phyloP scores from a whole-genome alignment of 345 rosid species.

The Murraya paniculata region DNA sequence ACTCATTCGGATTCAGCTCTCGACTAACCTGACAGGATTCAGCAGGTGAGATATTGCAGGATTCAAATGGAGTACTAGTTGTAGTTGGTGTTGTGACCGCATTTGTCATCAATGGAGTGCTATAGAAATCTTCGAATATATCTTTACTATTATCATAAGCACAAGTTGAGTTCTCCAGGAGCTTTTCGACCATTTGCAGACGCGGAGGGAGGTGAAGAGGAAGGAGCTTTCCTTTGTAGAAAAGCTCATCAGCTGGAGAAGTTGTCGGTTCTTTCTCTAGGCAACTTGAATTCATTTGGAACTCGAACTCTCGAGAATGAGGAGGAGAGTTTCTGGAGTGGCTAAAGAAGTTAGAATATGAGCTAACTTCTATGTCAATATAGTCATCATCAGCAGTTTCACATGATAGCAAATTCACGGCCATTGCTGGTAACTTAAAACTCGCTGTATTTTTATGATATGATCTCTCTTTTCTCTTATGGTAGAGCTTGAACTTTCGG shows the following conservation, averaged over 20 bases:
- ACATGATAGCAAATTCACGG: constrained; percentile 32
- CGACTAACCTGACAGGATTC: constrained; percentile 71
- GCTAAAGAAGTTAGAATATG: constrained; percentile 46
- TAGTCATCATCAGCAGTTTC: constrained; percentile 75
- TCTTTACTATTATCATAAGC: constrained; percentile 9
- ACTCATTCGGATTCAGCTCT: constrained; percentile 69
- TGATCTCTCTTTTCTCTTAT: not conserved
- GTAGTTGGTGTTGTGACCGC: constrained; percentile 52
- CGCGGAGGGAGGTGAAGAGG: constrained; percentile 86
- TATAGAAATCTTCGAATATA: constrained; percentile 47
- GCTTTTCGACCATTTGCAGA: constrained; percentile 63
- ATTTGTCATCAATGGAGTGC: constrained; percentile 63
- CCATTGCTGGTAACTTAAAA: constrained; percentile 36
- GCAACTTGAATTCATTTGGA: constrained; percentile 65
- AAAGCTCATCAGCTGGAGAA: constrained; percentile 93
- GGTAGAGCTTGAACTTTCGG: not conserved
- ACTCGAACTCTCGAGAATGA: constrained; percentile 74
- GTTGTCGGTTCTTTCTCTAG: constrained; percentile 42
- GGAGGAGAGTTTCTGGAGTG: constrained; percentile 40
- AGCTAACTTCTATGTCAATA: constrained; percentile 84
- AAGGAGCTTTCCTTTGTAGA: constrained; percentile 92
- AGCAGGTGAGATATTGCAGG: constrained; percentile 75
- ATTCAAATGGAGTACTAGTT: constrained; percentile 74
- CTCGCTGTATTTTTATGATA: not conserved
- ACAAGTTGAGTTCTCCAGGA: constrained; percentile 43